Evolutionary conservation across 352 stramenopile species (phyloP), one percentile per base, ranked within the genome.

Genomic region (Phytophthora sansomeana): DNA sequence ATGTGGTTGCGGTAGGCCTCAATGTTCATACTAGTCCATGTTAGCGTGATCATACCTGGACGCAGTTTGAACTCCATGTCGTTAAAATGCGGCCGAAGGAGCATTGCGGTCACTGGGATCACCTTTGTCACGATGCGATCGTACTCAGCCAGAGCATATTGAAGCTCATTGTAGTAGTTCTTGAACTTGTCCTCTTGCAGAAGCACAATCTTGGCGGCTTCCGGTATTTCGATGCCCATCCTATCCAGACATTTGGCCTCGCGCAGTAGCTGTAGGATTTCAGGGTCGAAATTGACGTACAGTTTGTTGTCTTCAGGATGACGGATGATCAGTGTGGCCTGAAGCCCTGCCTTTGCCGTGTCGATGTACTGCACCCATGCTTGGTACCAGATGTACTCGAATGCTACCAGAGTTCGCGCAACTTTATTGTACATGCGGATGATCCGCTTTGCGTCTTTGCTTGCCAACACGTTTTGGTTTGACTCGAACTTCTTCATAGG

Each of bases 401-500:
- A 99, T 16, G 93, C 96, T 7, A 99, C 97, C 17, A 99, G 85
- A 11, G 97, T 99, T 11, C 96, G 82, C 26, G 97, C 97, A 14
- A 99, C 95, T 64, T 99, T 99, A 81, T 99, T 99, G 87, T 99
- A 99, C 87, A 98, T 98, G 55, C 98, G 98, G 65, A 99, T 98
- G 66, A 99, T 99, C 1, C 96, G 93, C 68, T 98, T 98, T 14
- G 96, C 96, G 65, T 99, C 97, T 74, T 99, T 99, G 43, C 90
- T 97, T 1, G 95, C 94, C 17, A 99, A 76, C 2, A 99, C 96
- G 46, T 98, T 98, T 74, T 99, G 95, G 60, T 99, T 99, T 16
- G 87, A 96, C 77, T 99, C 97, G 63, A 99, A 99, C 59, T 98
- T 98, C 65, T 98, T 98, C 97, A 99, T 99, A 7, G 97, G 97